Evolutionary conservation across 1,139 yeast species (phyloP), one percentile per base, ranked within the genome.

Genomic region (Blastobotrys niveus): DNA sequence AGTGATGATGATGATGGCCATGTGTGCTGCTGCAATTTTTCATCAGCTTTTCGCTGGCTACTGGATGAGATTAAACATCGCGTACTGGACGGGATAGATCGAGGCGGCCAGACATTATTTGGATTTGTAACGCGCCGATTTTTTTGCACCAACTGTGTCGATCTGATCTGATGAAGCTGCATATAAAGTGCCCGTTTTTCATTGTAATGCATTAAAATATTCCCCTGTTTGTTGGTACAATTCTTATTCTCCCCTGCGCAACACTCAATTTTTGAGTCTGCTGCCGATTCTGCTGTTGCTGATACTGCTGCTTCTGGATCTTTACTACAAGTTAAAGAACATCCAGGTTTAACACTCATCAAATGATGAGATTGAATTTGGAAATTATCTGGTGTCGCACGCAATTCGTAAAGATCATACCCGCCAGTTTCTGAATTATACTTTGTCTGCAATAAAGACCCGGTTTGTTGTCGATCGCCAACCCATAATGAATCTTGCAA

Each of bases 381-480:
- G 39, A n/a, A 19, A 5, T n/a, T 12, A 6, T 36, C 27, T n/a
- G 27, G 12, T 4, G 3, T 17, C 6, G 21, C 21, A 12, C 42
- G 26, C 14, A 26, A 17, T 21, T 38, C 36, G 14, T 20, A 31
- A 20, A 45, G 34, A 10, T 44, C 50, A 14, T 37, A 47, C 30
- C 17, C 27, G 17, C 35, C 54, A 39, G 35, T 47, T 38, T 6
- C 37, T 31, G 19, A 19, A 17, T 42, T 52, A 46, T 59, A 61
- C 18, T 45, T 45, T n/a, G 62, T 51, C 22, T 56, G 45, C 37
- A 56, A 43, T 12, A 61, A 31, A 7, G 57, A 53, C 7, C 65
- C 65, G 46, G 55, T 56, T 20, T 51, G 54, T 9, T 47, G 50
- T 27, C 50, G 48, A 38, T 60, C 61, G 20, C 65, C 65, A 40